Evolutionary conservation across 2,329 filamentous ascomycete genomes (phyloP).

Genomic region (Colletotrichum lupini): DNA sequence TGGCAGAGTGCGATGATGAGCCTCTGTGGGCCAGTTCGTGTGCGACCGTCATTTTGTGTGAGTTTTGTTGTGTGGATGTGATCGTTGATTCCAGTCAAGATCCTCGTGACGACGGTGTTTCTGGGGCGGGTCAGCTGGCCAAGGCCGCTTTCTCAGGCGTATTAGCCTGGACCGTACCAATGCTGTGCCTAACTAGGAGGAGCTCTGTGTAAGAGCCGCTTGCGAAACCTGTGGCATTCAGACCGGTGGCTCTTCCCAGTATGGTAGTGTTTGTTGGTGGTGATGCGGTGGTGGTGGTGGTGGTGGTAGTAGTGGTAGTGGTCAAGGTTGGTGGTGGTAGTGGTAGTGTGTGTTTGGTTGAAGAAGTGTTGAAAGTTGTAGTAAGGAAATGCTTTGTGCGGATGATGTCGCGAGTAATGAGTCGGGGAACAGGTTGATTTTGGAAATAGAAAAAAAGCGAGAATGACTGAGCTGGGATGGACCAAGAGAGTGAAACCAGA

Average conservation of each 20-base stretch:
- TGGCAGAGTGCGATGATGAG: conserved; percentile 65
- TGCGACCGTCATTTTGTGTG: conserved; percentile 76
- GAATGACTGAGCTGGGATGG: conserved; percentile 32
- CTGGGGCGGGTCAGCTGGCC: conserved; percentile 34
- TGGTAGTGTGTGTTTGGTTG: conserved; percentile 1
- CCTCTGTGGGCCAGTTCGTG: conserved; percentile 79
- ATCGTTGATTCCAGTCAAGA: conserved; percentile 37
- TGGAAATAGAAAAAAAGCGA: conserved; percentile 34
- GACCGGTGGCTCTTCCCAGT: conserved; percentile 10
- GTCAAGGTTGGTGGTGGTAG: background rate
- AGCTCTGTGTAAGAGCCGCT: conserved; percentile 53
- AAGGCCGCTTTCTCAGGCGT: conserved; percentile 38
- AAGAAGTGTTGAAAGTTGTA: conserved; percentile 20
- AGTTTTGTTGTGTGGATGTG: conserved; percentile 14
- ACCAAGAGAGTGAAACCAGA: conserved; percentile 37
- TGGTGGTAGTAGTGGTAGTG: background rate
- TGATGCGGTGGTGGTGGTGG: background rate
- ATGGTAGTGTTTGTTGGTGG: background rate
- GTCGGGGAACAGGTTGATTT: conserved; percentile 25
- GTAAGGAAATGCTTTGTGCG: conserved; percentile 19
- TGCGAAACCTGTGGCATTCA: conserved; percentile 50
- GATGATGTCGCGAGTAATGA: conserved; percentile 25
- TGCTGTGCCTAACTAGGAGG: conserved; percentile 38
- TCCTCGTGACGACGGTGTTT: conserved; percentile 32
- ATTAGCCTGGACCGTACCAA: conserved; percentile 39